Base-by-base conservation (phyloP, 139 green algal genomes). In the Chlorella sp. region DNA sequence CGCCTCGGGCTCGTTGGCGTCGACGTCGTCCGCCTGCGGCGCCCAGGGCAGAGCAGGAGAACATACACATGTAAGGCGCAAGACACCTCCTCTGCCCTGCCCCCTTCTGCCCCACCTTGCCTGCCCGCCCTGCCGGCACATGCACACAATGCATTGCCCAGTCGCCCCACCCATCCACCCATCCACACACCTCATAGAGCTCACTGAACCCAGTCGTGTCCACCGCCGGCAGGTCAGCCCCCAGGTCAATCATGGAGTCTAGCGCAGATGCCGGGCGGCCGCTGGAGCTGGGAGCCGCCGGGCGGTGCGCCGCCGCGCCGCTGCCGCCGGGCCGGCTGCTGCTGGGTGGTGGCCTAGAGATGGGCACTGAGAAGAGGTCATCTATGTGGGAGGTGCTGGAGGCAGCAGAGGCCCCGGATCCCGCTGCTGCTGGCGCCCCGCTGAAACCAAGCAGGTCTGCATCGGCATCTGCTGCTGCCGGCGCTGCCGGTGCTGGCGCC, bases 241-340 rank as follows among this genome's bases (percentile, higher is more conserved):
- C 92, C 82, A 95, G 79, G 71, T 95, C 92, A 37, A 95, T 92
- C 92, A 95, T 94, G 14, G 73, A 88, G 15, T 88, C 90, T 14
- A 79, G 68, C 11, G 48, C 75, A 2, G 87, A 48, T 24, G 48
- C 89, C 22, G 32, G 21, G 32, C 77, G 14, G 83, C 83, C 34
- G 69, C 86, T 76, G 77, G 37, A 30, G 21, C 79, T 48, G 36
- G 16, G 24, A 2, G 75, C 61, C 34, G 37, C 32, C n/a, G 26
- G 26, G 2, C 60, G 26, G 22, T 40, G 22, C n/a, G 34, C 40
- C 1, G 61, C 40, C 22, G 79, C 85, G 71, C 30, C 36, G 82
- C 71, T 76, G 86, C 71, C 32, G 88, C 81, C 14, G 42, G 28
- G 26, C 40, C 34, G 16, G 48, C 32, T 26, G 40, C 34, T 16